Evolutionary conservation across 371 early-diverging fungal genomes (phyloP).

Genomic region (Batkoa obscura): DNA sequence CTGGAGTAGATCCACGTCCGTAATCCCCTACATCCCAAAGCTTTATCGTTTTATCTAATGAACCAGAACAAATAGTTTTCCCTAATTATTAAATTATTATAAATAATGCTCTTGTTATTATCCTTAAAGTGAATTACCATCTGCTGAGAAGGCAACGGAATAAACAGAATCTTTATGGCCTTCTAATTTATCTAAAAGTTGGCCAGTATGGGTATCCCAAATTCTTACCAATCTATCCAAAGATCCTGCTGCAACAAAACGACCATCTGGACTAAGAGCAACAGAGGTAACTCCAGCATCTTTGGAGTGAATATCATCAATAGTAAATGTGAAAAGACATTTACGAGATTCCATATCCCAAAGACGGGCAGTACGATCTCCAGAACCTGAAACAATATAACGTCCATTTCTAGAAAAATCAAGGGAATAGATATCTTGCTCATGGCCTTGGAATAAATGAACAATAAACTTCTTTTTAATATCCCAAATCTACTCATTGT

Average conservation of each 20-base stretch:
- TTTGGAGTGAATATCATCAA: slow-evolving; percentile 61
- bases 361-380: slow-evolving; percentile 78
- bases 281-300: slow-evolving; percentile 92
- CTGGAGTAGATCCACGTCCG: slow-evolving; percentile 1
- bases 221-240: slow-evolving; percentile 86
- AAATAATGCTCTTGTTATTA: no score
- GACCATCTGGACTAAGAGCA: slow-evolving; percentile 69
- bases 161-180: slow-evolving; percentile 96
- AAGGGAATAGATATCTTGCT: slow-evolving; percentile 90
- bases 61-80: slow-evolving; percentile 74
- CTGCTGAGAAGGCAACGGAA: slow-evolving; percentile 87
- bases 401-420: slow-evolving; percentile 90
- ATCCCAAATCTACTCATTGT: slow-evolving; percentile 48
- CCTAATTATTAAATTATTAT: background rate
- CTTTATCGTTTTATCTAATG: slow-evolving; percentile 86
- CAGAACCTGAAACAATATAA: slow-evolving; percentile 82
- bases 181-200: slow-evolving; percentile 67
- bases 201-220: slow-evolving; percentile 74
- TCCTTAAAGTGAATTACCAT: slow-evolving; percentile 32
- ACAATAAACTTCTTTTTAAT: slow-evolving; percentile 44
- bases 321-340: slow-evolving; percentile 46
- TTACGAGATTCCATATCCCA: slow-evolving; percentile 70
- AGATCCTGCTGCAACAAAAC: slow-evolving; percentile 72
- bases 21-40: slow-evolving; percentile 63
- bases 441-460: slow-evolving; percentile 66